Percentiles rank a stretch among this genome's conserved stretches.
Conservation (phyloP, 345 rosid species). For the Stellera chamaejasme region DNA sequence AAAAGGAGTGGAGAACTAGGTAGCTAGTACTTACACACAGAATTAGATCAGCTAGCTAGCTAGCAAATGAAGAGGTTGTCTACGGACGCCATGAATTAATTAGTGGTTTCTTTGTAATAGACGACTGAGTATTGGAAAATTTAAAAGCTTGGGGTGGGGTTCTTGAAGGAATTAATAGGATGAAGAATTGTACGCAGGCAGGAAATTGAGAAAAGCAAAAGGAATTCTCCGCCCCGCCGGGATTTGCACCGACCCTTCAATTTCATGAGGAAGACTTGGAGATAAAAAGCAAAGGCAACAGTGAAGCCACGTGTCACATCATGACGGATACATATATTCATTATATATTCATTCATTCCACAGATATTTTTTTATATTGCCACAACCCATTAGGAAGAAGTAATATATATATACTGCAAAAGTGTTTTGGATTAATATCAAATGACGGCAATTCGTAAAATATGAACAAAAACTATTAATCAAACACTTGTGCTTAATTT, state of each 20-base stretch:
- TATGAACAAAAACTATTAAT: too few relatives aligned
- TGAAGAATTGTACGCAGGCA: constrained; percentile 16
- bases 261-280: constrained; percentile 24
- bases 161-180: constrained; percentile 12
- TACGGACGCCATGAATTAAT: neutral
- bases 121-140: neutral
- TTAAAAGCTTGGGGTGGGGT: neutral
- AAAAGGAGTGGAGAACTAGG: constrained; percentile 1
- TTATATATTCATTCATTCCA: too few relatives aligned
- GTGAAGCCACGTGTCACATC: constrained; percentile 28
- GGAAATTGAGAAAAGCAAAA: constrained; percentile 12
- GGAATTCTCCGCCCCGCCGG: constrained; percentile 26
- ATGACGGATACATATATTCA: constrained; percentile 21
- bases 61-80: neutral
- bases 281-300: constrained; percentile 37
- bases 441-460: too few relatives aligned
- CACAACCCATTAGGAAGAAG: too few relatives aligned
- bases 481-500: too few relatives aligned
- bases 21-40: neutral
- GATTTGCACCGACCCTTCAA: constrained; percentile 39
- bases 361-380: too few relatives aligned
- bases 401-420: too few relatives aligned
- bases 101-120: neutral
- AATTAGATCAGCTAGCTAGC: neutral
- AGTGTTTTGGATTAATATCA: too few relatives aligned